Evolutionary conservation across 2,329 filamentous ascomycete species (phyloP), one percentile per base, ranked within the genome.

Genomic region (Neofusicoccum sp.): DNA sequence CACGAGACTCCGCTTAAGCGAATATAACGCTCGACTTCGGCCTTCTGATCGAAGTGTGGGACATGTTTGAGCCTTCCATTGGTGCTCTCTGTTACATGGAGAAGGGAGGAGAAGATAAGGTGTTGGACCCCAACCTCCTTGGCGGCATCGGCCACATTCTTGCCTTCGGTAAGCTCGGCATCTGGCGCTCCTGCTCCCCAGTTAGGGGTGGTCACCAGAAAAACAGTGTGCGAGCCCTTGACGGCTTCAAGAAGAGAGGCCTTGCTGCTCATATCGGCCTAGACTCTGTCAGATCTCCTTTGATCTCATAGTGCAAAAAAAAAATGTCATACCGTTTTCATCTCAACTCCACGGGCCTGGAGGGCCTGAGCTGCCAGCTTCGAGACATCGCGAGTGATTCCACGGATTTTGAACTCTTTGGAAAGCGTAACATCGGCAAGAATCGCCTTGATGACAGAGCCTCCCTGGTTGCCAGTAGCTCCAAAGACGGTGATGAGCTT

Each of bases 401-500:
- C 85, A 24, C 84, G 82, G 36, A 88, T 74, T 3, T 74, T 69
- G 45, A 76, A 73, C 16, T 45, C 36, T 26, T 58, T 38, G 30
- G 54, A 45, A 6, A 58, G 54, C 12, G n/a, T 7, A 1, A 16
- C 11, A 8, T 58, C 54, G 54, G 54, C 40, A 16, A 58, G 54
- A 1, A 82, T 73, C 0, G 79, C 70, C 66, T 76, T 73, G 31
- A 69, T 65, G 54, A 87, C 77, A 4, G 82, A 83, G 63, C 82
- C 80, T 47, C 86, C 86, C 72, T 88, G 85, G 62, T 48, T 80
- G 61, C 85, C 84, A 16, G 84, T 87, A 44, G 84, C 81, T 30
- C 84, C 84, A 65, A 86, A 82, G 11, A 87, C 76, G 45, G 80
- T 81, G 68, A 86, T 76, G 66, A 82, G 73, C 65, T 80, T 82